Conservation (phyloP, 2,329 filamentous ascomycete species). For the Neonectria ditissima region DNA sequence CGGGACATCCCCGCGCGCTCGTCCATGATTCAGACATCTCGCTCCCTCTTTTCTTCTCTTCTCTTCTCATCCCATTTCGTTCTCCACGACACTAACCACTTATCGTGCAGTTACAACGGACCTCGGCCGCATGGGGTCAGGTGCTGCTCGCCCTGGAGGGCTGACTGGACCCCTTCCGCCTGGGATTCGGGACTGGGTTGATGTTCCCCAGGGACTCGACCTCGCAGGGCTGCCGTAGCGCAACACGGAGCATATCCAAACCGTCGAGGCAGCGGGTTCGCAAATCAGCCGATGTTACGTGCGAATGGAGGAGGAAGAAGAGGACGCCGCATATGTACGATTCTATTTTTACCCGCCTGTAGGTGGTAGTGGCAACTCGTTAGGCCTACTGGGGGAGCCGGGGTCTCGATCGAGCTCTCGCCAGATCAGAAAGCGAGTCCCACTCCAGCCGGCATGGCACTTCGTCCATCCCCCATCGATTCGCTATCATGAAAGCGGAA, state of each 20-base stretch:
- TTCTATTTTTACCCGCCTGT: not conserved
- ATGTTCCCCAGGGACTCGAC: not conserved
- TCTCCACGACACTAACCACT: not conserved
- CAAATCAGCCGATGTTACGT: not conserved
- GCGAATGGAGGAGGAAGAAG: not conserved
- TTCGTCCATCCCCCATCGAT: not conserved
- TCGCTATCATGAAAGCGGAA: not conserved
- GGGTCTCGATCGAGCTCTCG: not conserved
- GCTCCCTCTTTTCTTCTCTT: not conserved
- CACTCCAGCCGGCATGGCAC: not conserved
- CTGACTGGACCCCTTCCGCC: not conserved
- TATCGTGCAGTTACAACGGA: not conserved
- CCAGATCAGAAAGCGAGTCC: not conserved
- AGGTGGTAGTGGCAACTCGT: not conserved
- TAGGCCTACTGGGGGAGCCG: not conserved
- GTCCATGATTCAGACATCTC: too few species aligned
- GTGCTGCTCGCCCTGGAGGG: not conserved
- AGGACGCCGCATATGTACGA: not conserved
- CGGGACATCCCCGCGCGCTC: not conserved
- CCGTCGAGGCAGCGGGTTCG: not conserved
- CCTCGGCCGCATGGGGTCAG: not conserved
- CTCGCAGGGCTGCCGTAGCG: constrained; percentile 10
- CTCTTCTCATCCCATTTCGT: not conserved
- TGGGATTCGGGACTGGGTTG: not conserved
- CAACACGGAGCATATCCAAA: not conserved